Percentiles rank a stretch among this genome's conserved stretches.
Evolutionary conservation across 2,329 filamentous ascomycete genomes (phyloP).

Genomic region (Colletotrichum karsti): DNA sequence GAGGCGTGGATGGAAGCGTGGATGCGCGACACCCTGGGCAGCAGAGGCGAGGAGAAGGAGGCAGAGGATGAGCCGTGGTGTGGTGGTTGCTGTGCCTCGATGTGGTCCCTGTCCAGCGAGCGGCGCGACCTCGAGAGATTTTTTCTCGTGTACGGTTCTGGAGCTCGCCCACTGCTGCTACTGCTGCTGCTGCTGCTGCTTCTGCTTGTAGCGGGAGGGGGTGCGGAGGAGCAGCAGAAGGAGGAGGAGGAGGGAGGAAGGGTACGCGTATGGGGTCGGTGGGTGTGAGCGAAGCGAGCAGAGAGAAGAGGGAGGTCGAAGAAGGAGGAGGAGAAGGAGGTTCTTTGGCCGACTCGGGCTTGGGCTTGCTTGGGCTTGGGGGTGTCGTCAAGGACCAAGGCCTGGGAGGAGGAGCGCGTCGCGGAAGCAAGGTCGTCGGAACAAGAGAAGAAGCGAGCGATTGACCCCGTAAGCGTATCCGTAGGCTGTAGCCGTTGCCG

Average conservation of each 20-base stretch:
- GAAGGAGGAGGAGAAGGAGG: slow-evolving; percentile 11
- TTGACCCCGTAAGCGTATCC: slow-evolving; percentile 3
- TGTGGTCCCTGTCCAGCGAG: slow-evolving; percentile 19
- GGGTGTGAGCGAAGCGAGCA: slow-evolving; percentile 23
- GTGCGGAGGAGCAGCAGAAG: slow-evolving; percentile 25
- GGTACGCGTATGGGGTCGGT: slow-evolving; percentile 21
- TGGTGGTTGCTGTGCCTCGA: background rate
- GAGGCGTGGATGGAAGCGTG: slow-evolving; percentile 28
- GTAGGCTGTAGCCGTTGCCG: background rate
- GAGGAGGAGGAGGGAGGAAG: slow-evolving; percentile 15
- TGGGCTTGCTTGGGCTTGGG: background rate
- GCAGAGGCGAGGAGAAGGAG: background rate
- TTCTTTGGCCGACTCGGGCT: background rate
- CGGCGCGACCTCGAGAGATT: slow-evolving; percentile 14
- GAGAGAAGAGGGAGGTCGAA: background rate
- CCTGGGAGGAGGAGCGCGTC: background rate
- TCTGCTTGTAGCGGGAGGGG: slow-evolving; percentile 11
- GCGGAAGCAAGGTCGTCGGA: slow-evolving; percentile 17
- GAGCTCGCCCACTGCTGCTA: slow-evolving; percentile 6
- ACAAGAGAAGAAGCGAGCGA: slow-evolving; percentile 20
- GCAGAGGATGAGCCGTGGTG: slow-evolving; percentile 5
- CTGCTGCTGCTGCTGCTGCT: slow-evolving; percentile 8
- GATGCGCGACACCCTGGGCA: slow-evolving; percentile 31
- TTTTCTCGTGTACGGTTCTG: background rate
- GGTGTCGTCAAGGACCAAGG: slow-evolving; percentile 15